Conservation (phyloP, 495 filamentous ascomycete genomes). For the Neurospora intermedia region DNA sequence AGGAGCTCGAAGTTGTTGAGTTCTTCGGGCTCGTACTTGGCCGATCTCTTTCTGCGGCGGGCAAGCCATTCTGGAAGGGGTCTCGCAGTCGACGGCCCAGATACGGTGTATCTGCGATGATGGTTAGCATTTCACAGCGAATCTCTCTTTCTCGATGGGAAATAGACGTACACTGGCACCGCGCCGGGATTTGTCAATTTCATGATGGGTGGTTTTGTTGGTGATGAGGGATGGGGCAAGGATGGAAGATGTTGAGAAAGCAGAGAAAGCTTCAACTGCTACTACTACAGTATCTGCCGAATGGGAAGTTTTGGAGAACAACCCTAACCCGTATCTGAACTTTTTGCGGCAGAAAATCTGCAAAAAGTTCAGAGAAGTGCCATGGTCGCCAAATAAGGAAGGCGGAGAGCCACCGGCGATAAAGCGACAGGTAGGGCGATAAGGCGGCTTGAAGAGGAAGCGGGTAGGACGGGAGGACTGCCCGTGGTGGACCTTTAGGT, state of each 20-base stretch:
- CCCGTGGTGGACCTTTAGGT: too few relatives aligned
- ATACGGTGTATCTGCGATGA: constrained; percentile 57
- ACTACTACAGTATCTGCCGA: too few relatives aligned
- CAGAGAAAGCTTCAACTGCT: not conserved
- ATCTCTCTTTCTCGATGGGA: not conserved
- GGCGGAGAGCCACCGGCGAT: not conserved
- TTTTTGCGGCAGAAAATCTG: not conserved
- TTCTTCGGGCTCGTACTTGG: constrained; percentile 89
- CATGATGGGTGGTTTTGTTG: constrained; percentile 41
- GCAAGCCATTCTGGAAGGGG: constrained; percentile 93
- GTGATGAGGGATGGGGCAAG: not conserved
- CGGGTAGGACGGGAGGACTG: too few relatives aligned
- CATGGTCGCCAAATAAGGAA: not conserved
- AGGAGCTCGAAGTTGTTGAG: constrained; percentile 88
- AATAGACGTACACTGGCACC: constrained; percentile 59
- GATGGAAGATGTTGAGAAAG: not conserved
- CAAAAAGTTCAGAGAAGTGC: not conserved
- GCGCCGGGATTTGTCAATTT: constrained; percentile 79
- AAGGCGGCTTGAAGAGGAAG: not conserved
- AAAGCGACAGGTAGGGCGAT: not conserved
- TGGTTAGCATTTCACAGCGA: not conserved
- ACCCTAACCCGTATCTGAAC: not conserved
- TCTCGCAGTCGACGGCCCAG: constrained; percentile 80
- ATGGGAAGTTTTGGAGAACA: not conserved
- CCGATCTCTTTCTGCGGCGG: constrained; percentile 78